phyloP scores from a whole-genome alignment of 2,329 filamentous ascomycete species.

The Gnomoniopsis sp. region DNA sequence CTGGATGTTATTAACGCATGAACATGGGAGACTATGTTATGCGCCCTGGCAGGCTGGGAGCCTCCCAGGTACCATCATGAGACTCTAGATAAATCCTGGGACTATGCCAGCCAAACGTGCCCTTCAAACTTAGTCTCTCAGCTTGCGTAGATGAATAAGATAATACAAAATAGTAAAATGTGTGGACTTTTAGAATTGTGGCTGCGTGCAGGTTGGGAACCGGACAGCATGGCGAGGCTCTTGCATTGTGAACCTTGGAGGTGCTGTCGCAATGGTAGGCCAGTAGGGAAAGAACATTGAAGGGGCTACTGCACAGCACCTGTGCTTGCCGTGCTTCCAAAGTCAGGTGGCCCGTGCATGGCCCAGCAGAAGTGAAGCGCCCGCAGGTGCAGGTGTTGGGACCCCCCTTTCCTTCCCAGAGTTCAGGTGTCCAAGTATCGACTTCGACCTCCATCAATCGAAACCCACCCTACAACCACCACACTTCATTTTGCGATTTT shows the following conservation, averaged over 20 bases:
- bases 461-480: conserved; percentile 2
- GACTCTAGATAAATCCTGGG: background rate
- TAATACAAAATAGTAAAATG: no score
- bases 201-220: no score
- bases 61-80: background rate
- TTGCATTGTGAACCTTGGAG: no score
- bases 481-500: conserved; percentile 15
- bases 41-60: background rate
- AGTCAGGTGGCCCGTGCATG: no score
- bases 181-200: no score
- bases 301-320: no score
- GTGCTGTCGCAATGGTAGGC: no score
- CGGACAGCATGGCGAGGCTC: no score
- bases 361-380: background rate
- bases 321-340: no score
- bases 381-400: background rate
- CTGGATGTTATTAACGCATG: background rate
- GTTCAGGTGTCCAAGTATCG: conserved; percentile 11
- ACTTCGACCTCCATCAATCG: conserved; percentile 8
- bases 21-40: background rate
- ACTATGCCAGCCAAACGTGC: background rate
- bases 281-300: no score
- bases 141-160: no score
- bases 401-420: background rate
- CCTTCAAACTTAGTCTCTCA: no score